Evolutionary conservation across 257 asterid species (phyloP), one percentile per base, ranked within the genome.

Genomic region (Echium plantagineum): DNA sequence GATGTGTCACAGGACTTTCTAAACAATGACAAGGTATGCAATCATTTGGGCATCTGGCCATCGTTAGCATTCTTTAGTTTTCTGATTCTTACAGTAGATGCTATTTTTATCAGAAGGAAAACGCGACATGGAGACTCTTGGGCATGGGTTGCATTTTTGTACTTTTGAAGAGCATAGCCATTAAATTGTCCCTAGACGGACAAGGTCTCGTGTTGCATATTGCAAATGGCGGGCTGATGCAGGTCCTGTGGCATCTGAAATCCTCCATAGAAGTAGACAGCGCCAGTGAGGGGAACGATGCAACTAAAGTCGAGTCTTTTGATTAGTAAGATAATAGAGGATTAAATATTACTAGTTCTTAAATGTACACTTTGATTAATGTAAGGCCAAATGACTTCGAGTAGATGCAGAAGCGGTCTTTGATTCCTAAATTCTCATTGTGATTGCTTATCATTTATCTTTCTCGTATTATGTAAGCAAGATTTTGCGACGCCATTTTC

Each of bases 151-250:
- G 78, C 65, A 49, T 86, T 61, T 78, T 78, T 54, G 66, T 75
- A 67, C 35, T 86, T 59, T 66, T 78, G 66, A 86, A 79, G 78
- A 53, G 70, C 60, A 6, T 74, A 2, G 63, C 80, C 0, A 4
- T 68, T 8, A 71, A 10, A 59, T 59, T 70, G 13, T 52, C 60
- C 8, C 31, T 53, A 0, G 79, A 77, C 48, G 77, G 66, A 59
- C 72, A 52, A 58, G 67, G 75, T 59, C 66, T 86, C 58, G 63
- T 86, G 46, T 32, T 76, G 70, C 87, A 78, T 52, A 72, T 57
- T 64, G 87, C 83, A 1, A 86, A 83, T 67, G 95, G 94, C 8
- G 89, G 85, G 49, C 55, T 83, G 69, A 72, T 86, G 84, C 87
- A 80, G 64, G 64, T 77, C 7, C 49, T 76, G 3, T 28, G 32